Base-by-base conservation (phyloP, 192 early-diverging fungal species). In the Dimargaris verticillata region DNA sequence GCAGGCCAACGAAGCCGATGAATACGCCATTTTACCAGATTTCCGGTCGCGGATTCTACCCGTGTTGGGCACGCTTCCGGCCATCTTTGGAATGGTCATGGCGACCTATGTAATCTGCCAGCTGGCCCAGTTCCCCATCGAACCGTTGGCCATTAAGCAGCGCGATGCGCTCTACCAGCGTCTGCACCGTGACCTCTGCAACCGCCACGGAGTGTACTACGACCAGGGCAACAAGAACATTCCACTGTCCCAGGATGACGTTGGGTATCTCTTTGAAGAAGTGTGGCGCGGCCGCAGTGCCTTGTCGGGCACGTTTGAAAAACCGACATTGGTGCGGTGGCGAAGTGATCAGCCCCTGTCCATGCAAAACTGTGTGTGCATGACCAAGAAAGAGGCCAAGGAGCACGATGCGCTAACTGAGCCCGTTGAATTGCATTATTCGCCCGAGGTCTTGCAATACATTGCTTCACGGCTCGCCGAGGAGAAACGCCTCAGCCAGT, bases 11-110 rank as follows among this genome's bases (percentile, higher is more conserved):
- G 83, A 86, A 46, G 88, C 91, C 0, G 88, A 91, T 54, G 88
- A 98, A 51, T 95, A 88, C 63, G 82, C 92, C 13, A 79, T 90
- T 18, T 76, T 96, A n/a, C 95, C 93, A 6, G 85, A 92, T 67
- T 98, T 98, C 65, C 78, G 95, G 41, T 80, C 88, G n/a, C 84
- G 85, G 53, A 89, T 89, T 58, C 63, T 88, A 1, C 86, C 86
- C 9, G 87, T 91, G 13, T 68, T 91, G 15, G 90, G 89, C 44
- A 93, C 95, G 0, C 72, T 99, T 54, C 95, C 95, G 0, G 89
- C 91, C 18, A 83, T 95, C 64, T 99, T 99, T 75, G 95, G 93
- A 45, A 88, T 86, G 66, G 76, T 87, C 12, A 86, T 96, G 77
- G 93, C 88, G 13, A 87, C 89, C 0, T 84, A 92, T 66, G 86